Evolutionary conservation across 495 filamentous ascomycete species (phyloP).

Genomic region (Pyronema domesticum): DNA sequence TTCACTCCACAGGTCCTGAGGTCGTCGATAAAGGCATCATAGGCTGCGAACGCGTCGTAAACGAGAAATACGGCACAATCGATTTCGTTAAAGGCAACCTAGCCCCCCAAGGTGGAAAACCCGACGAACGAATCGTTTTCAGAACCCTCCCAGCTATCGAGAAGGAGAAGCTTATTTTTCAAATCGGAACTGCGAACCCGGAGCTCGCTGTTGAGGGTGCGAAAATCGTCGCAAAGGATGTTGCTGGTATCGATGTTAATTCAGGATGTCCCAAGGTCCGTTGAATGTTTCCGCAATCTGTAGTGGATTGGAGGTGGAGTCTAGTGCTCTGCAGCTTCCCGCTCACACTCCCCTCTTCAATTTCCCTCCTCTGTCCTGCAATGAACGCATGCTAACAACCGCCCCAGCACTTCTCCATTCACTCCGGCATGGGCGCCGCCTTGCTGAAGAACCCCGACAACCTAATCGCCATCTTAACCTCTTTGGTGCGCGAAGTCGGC

Average conservation of each 20-base stretch:
- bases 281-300: no score
- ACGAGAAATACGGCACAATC: slow-evolving; percentile 53
- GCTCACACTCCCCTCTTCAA: no score
- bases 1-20: slow-evolving; percentile 48
- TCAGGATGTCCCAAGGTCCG: slow-evolving; percentile 71
- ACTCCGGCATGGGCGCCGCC: slow-evolving; percentile 87
- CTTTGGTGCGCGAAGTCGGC: slow-evolving; percentile 61
- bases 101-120: slow-evolving; percentile 31
- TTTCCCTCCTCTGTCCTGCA: neutral
- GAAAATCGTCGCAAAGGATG: slow-evolving; percentile 62
- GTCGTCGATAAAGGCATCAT: slow-evolving; percentile 83
- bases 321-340: neutral
- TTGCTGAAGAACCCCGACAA: slow-evolving; percentile 65
- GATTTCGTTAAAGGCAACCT: slow-evolving; percentile 43
- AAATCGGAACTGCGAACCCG: slow-evolving; percentile 72
- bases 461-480: slow-evolving; percentile 61
- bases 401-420: slow-evolving; percentile 57
- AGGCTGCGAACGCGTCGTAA: slow-evolving; percentile 57
- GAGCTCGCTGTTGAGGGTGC: slow-evolving; percentile 68
- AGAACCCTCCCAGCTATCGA: slow-evolving; percentile 63
- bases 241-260: slow-evolving; percentile 90
- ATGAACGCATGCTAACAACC: slow-evolving; percentile 1
- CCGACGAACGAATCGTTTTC: slow-evolving; percentile 43
- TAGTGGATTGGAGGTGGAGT: neutral
- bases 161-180: slow-evolving; percentile 58